phyloP scores from a whole-genome alignment of 169 alveolate species.

The Fabrea salina region DNA sequence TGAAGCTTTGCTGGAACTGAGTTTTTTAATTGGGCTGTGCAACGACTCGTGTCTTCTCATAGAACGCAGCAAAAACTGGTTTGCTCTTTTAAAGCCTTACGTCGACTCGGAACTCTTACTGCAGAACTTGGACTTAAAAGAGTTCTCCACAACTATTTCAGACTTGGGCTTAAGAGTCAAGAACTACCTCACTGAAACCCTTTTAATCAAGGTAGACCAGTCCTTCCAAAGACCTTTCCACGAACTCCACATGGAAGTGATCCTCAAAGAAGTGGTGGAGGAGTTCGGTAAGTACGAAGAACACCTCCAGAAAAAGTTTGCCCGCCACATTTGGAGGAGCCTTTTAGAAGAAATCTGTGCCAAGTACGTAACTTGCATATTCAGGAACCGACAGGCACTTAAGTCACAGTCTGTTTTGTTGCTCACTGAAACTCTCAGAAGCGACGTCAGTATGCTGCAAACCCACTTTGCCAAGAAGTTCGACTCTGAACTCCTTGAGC shows the following conservation, averaged over 20 bases:
- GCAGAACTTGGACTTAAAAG: neutral
- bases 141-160: neutral
- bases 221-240: neutral
- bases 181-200: neutral
- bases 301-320: neutral
- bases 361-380: slow-evolving; percentile 56
- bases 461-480: slow-evolving; percentile 52
- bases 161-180: neutral
- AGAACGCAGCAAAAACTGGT: neutral
- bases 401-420: slow-evolving; percentile 45
- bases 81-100: neutral
- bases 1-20: neutral
- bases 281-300: neutral
- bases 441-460: slow-evolving; percentile 49
- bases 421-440: slow-evolving; percentile 54
- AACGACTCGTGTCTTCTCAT: slow-evolving; percentile 8
- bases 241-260: slow-evolving; percentile 13
- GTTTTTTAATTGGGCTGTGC: neutral
- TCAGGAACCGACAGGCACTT: slow-evolving; percentile 50
- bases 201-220: neutral
- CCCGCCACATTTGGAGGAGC: slow-evolving; percentile 57
- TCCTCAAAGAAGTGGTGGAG: neutral
- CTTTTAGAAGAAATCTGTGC: slow-evolving; percentile 54
- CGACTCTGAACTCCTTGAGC: slow-evolving; percentile 53
- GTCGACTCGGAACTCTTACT: neutral